These are phyloP conservation scores for Emericellopsis terricola DNA, from an alignment of 495 filamentous ascomycete genomes.

Conservation along the genomic window DNA sequence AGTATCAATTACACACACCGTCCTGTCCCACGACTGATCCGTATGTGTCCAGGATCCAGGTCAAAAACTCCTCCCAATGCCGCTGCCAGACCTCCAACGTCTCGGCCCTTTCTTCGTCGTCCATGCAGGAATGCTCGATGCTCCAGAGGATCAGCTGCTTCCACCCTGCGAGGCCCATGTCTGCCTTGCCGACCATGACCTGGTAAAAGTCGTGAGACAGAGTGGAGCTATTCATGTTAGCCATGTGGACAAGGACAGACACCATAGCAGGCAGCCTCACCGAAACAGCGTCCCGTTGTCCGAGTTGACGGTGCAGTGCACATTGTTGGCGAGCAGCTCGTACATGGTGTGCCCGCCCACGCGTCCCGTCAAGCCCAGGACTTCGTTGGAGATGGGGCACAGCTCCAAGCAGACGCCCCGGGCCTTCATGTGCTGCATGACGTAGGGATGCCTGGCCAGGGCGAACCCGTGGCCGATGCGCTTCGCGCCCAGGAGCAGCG, in stretches of 20 bases:
- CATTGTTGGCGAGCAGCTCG: constrained; percentile 27
- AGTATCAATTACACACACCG: too few species aligned
- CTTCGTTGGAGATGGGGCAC: constrained; percentile 82
- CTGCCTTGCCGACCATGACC: constrained; percentile 29
- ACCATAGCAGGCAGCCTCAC: constrained; percentile 18
- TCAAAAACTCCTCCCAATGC: constrained; percentile 26
- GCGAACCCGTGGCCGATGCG: constrained; percentile 90
- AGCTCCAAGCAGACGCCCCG: constrained; percentile 71
- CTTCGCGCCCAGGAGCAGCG: constrained; percentile 62
- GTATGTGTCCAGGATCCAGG: constrained; percentile 14
- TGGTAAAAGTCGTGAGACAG: constrained; percentile 41
- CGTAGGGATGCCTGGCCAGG: constrained; percentile 66
- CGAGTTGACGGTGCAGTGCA: constrained; percentile 34
- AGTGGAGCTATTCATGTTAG: constrained; percentile 20
- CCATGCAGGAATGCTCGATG: constrained; percentile 32
- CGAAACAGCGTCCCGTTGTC: constrained; percentile 37
- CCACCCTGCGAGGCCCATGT: constrained; percentile 33
- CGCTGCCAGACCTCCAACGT: constrained; percentile 21
- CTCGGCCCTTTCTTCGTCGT: constrained; percentile 10
- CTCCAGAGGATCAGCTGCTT: constrained; percentile 36
- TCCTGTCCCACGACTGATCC: too few species aligned
- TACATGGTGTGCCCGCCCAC: constrained; percentile 32
- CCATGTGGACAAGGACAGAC: neutral
- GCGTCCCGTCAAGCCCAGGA: constrained; percentile 32
- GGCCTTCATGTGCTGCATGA: constrained; percentile 67